Conservation (phyloP, 2,329 filamentous ascomycete genomes). For the Monosporascus cannonballus region DNA sequence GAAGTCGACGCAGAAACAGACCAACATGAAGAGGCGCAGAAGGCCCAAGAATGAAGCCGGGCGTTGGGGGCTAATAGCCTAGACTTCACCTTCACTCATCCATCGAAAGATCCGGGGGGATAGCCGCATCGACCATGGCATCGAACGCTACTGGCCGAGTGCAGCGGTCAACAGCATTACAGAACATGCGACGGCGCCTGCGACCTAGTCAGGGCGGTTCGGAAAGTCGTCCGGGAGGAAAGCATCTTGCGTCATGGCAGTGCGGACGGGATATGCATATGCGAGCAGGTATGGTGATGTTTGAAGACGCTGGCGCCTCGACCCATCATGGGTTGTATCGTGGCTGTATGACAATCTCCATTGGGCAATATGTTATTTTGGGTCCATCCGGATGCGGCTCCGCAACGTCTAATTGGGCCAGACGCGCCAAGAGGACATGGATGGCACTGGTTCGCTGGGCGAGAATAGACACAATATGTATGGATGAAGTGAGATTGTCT, state of each 20-base stretch:
- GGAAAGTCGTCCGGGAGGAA: neutral
- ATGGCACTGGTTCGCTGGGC: neutral
- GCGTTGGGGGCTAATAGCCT: neutral
- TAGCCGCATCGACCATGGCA: neutral
- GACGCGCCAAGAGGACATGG: neutral
- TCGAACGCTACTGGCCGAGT: neutral
- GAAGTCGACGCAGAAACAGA: neutral
- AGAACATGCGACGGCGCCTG: neutral
- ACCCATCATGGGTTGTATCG: neutral
- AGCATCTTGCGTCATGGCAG: neutral
- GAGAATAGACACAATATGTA: slow-evolving; percentile 2
- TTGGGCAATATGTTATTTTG: neutral
- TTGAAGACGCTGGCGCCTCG: neutral
- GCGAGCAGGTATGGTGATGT: neutral
- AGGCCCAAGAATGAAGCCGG: neutral
- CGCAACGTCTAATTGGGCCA: neutral
- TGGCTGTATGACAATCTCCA: neutral
- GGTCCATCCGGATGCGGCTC: neutral
- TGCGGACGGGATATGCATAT: neutral
- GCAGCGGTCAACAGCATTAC: neutral
- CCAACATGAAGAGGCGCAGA: neutral
- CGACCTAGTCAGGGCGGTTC: neutral
- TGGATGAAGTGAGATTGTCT: neutral
- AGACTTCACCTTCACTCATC: neutral
- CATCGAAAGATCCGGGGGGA: neutral